Evolutionary conservation across 106 monocot genomes (phyloP).

Genomic region (Dioscorea alata): DNA sequence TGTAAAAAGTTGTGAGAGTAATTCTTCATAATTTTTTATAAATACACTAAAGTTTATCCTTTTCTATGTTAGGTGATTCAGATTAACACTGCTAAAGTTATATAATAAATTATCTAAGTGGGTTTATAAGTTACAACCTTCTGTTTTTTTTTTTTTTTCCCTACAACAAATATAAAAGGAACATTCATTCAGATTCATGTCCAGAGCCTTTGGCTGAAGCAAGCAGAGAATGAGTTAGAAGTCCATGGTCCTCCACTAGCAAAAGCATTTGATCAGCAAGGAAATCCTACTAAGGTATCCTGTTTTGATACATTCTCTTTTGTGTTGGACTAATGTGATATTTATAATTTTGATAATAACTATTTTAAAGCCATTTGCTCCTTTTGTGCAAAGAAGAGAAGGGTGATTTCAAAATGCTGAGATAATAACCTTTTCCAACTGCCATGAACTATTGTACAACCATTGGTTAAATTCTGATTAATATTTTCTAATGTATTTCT

Average conservation of each 20-base stretch:
- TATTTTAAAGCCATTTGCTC: neutral
- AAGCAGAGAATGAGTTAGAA: constrained; percentile 61
- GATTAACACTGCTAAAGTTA: too few relatives aligned
- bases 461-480: too few relatives aligned
- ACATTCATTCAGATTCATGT: constrained; percentile 53
- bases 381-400: neutral
- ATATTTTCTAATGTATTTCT: too few relatives aligned
- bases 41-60: too few relatives aligned
- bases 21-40: too few relatives aligned
- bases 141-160: too few relatives aligned
- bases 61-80: too few relatives aligned
- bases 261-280: constrained; percentile 74
- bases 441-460: too few relatives aligned
- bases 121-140: too few relatives aligned
- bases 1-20: too few relatives aligned
- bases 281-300: constrained; percentile 75
- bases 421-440: too few relatives aligned
- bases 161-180: neutral
- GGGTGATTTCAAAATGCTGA: neutral
- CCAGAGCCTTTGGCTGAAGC: constrained; percentile 54
- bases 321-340: neutral
- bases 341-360: neutral
- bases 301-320: neutral
- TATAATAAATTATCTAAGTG: too few relatives aligned
- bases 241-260: constrained; percentile 81